phyloP scores from a whole-genome alignment of 73 alveolate genomes.

The Paramecium tetraurelia region DNA sequence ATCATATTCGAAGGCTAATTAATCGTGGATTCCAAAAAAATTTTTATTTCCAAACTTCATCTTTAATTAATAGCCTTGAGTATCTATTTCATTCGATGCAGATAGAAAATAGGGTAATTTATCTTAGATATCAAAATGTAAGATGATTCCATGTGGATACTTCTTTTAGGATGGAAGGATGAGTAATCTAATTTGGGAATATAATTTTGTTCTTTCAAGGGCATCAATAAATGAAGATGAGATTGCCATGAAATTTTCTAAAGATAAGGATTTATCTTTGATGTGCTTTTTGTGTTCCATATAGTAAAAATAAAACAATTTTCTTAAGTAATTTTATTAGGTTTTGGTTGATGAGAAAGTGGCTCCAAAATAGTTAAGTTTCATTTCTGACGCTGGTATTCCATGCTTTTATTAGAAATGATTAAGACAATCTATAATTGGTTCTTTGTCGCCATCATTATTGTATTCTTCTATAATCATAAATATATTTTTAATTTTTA shows the following conservation, averaged over 20 bases:
- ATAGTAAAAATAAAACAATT: neutral
- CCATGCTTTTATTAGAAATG: neutral
- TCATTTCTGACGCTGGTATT: neutral
- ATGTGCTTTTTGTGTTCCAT: neutral
- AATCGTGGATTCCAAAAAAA: neutral
- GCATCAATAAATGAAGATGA: neutral
- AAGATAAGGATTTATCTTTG: neutral
- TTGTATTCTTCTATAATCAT: neutral
- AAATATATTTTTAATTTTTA: neutral
- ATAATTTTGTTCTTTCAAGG: neutral
- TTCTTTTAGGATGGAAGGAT: neutral
- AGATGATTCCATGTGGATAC: neutral
- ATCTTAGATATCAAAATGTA: neutral
- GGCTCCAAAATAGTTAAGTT: neutral
- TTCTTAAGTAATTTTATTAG: neutral
- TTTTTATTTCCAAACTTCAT: conserved; percentile 3
- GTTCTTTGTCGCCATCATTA: neutral
- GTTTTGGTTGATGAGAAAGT: neutral
- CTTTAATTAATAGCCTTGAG: neutral
- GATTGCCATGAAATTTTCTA: neutral
- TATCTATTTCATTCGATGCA: neutral
- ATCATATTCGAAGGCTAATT: neutral
- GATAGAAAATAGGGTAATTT: neutral
- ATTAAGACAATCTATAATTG: neutral
- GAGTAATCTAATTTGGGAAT: neutral